Evolutionary conservation across 108 stramenopile genomes (phyloP).

Genomic region (Mediolabrus comicus): DNA sequence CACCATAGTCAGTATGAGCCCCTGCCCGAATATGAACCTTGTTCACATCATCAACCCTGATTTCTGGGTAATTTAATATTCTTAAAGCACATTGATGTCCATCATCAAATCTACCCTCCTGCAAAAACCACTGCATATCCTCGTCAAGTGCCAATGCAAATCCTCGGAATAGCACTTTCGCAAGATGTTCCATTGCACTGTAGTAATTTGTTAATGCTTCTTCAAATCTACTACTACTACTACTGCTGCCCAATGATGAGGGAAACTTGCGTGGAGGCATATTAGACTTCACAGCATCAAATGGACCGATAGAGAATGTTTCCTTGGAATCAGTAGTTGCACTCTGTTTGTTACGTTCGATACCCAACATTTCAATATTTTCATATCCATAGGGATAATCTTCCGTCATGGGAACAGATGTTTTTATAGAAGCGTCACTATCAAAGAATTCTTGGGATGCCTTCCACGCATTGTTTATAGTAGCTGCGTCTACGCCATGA

Average conservation of each 20-base stretch:
- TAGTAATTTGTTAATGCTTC: conserved; percentile 59
- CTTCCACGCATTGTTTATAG: conserved; percentile 49
- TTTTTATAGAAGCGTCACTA: conserved; percentile 49
- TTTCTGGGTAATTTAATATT: conserved; percentile 72
- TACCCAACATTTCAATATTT: conserved; percentile 51
- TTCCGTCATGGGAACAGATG: conserved; percentile 15
- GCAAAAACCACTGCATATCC: conserved; percentile 26
- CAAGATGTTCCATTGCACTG: conserved; percentile 65
- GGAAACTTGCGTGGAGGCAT: conserved; percentile 76
- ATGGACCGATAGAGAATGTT: conserved; percentile 81
- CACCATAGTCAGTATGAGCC: conserved; percentile 88
- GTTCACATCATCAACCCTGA: conserved; percentile 15
- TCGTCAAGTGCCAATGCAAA: conserved; percentile 76
- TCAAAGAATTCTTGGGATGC: conserved; percentile 73
- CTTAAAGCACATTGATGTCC: conserved; percentile 80
- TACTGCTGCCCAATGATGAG: conserved; percentile 10
- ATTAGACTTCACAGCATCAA: conserved; percentile 47
- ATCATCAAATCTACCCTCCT: conserved; percentile 52
- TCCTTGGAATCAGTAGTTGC: conserved; percentile 69
- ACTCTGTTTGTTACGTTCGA: conserved; percentile 27
- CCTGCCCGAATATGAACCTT: conserved; percentile 55
- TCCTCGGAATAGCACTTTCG: conserved; percentile 46
- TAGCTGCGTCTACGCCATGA: conserved; percentile 53
- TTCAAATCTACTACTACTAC: conserved; percentile 40
- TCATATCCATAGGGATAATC: conserved; percentile 86